phyloP scores from a whole-genome alignment of 2,329 filamentous ascomycete genomes.

The Helicocarpus griseus region DNA sequence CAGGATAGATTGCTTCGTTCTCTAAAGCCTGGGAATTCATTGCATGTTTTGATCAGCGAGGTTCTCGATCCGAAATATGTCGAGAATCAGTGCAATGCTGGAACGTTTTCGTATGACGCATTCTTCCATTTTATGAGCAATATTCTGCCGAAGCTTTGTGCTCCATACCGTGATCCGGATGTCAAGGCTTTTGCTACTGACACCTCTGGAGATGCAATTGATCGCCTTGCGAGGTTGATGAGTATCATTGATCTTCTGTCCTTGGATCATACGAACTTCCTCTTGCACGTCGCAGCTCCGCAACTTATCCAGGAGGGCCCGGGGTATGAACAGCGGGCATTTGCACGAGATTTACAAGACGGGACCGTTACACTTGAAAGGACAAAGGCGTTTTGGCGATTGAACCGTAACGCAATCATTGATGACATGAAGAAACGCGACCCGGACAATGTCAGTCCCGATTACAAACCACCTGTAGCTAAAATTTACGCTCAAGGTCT shows the following conservation, averaged over 20 bases:
- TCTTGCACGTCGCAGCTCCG: slow-evolving; percentile 51
- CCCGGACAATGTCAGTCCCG: slow-evolving; percentile 26
- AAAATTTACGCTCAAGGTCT: slow-evolving; percentile 51
- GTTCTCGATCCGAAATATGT: slow-evolving; percentile 51
- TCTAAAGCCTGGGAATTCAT: slow-evolving; percentile 50
- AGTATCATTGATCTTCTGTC: slow-evolving; percentile 53
- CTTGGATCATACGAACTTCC: slow-evolving; percentile 57
- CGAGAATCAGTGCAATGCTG: slow-evolving; percentile 47
- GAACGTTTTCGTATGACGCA: slow-evolving; percentile 53
- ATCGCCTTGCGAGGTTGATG: slow-evolving; percentile 54
- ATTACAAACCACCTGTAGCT: slow-evolving; percentile 24
- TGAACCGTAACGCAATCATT: slow-evolving; percentile 28
- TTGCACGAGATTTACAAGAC: slow-evolving; percentile 45
- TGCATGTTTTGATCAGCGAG: slow-evolving; percentile 52
- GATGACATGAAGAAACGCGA: slow-evolving; percentile 43
- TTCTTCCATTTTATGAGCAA: slow-evolving; percentile 56
- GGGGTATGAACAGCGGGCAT: slow-evolving; percentile 52
- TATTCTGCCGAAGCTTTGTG: slow-evolving; percentile 55
- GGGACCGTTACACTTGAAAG: slow-evolving; percentile 43
- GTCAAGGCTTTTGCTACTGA: slow-evolving; percentile 48
- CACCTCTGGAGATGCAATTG: slow-evolving; percentile 46
- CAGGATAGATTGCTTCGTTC: slow-evolving; percentile 51
- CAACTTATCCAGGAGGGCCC: slow-evolving; percentile 51
- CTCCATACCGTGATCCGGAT: slow-evolving; percentile 52
- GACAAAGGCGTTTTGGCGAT: slow-evolving; percentile 47